phyloP scores from a whole-genome alignment of 1,284 basidiomycete genomes.

The Trametes versicolor region DNA sequence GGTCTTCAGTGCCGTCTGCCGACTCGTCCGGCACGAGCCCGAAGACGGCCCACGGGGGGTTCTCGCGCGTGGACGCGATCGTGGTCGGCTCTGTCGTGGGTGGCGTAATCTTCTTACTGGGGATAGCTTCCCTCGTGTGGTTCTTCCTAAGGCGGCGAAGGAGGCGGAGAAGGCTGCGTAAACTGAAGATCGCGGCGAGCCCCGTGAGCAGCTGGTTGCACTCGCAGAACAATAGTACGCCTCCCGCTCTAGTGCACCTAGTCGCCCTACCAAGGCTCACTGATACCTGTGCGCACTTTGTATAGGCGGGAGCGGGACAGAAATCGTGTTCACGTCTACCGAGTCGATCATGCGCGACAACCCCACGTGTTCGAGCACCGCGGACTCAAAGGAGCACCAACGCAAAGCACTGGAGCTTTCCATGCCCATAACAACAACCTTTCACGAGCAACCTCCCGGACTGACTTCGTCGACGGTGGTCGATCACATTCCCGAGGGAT shows the following conservation, averaged over 20 bases:
- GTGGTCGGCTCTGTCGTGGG: conserved; percentile 32
- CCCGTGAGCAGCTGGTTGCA: conserved; percentile 40
- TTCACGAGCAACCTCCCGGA: conserved; percentile 12
- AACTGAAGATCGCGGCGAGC: conserved; percentile 25
- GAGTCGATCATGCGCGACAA: conserved; percentile 53
- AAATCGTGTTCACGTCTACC: conserved; percentile 50
- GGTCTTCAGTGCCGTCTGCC: conserved; percentile 36
- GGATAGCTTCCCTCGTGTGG: conserved; percentile 26
- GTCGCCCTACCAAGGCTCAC: neutral
- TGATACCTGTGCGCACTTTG: neutral
- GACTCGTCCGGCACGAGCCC: neutral
- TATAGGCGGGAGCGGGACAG: conserved; percentile 7
- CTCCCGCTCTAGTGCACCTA: neutral
- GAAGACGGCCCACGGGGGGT: neutral
- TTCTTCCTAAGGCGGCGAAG: conserved; percentile 26
- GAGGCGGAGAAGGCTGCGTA: conserved; percentile 9
- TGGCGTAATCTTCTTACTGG: conserved; percentile 26
- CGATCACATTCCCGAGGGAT: neutral
- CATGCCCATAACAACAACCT: conserved; percentile 10
- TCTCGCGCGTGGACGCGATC: conserved; percentile 29
- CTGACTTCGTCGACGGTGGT: neutral
- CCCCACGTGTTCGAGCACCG: conserved; percentile 38
- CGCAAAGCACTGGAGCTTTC: neutral
- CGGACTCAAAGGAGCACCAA: conserved; percentile 26
- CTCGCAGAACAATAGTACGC: conserved; percentile 7